A percentile compares a stretch with the other conserved stretches of the same genome.
phyloP scores from a whole-genome alignment of 1,284 basidiomycete species.

The Ceratobasidium sp. region DNA sequence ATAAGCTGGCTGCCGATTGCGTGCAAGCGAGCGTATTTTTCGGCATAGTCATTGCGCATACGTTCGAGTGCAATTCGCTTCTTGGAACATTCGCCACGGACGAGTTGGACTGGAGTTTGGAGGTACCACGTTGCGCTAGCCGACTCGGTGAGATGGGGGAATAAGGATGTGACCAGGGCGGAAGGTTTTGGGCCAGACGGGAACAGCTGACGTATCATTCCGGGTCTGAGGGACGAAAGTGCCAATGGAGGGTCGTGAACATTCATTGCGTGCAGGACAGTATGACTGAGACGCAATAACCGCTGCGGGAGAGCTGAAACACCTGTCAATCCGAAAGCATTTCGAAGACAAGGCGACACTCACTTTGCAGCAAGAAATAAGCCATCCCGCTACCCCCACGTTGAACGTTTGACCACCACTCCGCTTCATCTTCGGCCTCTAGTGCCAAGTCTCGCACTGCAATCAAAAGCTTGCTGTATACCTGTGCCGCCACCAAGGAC shows the following conservation, averaged over 20 bases:
- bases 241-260: conserved; percentile 57
- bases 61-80: conserved; percentile 64
- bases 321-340: conserved; percentile 14
- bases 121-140: conserved; percentile 40
- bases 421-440: conserved; percentile 68
- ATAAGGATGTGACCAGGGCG: conserved; percentile 61
- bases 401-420: conserved; percentile 66
- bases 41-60: conserved; percentile 68
- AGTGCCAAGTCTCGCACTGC: conserved; percentile 65
- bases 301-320: conserved; percentile 64
- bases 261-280: conserved; percentile 57
- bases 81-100: conserved; percentile 66
- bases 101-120: conserved; percentile 60
- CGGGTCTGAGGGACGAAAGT: conserved; percentile 58
- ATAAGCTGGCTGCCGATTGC: conserved; percentile 58
- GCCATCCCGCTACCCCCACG: conserved; percentile 37
- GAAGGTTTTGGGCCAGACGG: conserved; percentile 57
- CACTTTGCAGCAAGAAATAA: conserved; percentile 42
- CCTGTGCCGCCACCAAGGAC: conserved; percentile 11
- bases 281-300: conserved; percentile 53
- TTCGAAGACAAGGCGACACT: not conserved
- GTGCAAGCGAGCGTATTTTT: conserved; percentile 64
- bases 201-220: conserved; percentile 60
- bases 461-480: conserved; percentile 67
- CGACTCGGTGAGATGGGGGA: conserved; percentile 57